Evolutionary conservation across 2,329 filamentous ascomycete species (phyloP).

Genomic region (Rugonectria rugulosa): DNA sequence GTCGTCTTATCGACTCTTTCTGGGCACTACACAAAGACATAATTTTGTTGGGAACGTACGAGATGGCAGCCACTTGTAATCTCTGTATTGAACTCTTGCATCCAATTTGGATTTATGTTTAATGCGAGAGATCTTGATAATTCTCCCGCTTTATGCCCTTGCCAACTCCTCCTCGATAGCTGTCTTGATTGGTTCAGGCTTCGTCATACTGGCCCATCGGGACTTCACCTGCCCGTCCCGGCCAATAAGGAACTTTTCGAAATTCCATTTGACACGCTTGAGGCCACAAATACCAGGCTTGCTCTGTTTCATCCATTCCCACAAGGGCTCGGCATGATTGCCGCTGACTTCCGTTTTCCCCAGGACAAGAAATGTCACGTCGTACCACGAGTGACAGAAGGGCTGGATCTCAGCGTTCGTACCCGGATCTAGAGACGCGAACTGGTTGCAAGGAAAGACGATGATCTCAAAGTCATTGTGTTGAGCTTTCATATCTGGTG

Average conservation of each 20-base stretch:
- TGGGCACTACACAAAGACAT: too few species aligned
- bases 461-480: constrained; percentile 85
- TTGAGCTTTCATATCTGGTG: too few species aligned
- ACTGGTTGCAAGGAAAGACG: constrained; percentile 99
- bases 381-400: constrained; percentile 92
- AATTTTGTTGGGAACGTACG: too few species aligned
- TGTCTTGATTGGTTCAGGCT: constrained; percentile 81
- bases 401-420: constrained; percentile 79
- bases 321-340: constrained; percentile 79
- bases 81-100: too few species aligned
- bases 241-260: constrained; percentile 95
- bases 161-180: constrained; percentile 80
- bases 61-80: too few species aligned
- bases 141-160: too few species aligned
- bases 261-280: constrained; percentile 98
- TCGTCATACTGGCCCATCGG: constrained; percentile 87
- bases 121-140: too few species aligned
- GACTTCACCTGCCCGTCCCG: constrained; percentile 85
- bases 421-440: constrained; percentile 88
- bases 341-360: constrained; percentile 96
- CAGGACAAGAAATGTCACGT: constrained; percentile 89
- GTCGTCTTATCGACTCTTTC: too few species aligned
- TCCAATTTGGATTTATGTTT: too few species aligned
- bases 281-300: constrained; percentile 86
- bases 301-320: constrained; percentile 75